phyloP scores from a whole-genome alignment of 2,329 filamentous ascomycete species.

The Talaromyces sp. region DNA sequence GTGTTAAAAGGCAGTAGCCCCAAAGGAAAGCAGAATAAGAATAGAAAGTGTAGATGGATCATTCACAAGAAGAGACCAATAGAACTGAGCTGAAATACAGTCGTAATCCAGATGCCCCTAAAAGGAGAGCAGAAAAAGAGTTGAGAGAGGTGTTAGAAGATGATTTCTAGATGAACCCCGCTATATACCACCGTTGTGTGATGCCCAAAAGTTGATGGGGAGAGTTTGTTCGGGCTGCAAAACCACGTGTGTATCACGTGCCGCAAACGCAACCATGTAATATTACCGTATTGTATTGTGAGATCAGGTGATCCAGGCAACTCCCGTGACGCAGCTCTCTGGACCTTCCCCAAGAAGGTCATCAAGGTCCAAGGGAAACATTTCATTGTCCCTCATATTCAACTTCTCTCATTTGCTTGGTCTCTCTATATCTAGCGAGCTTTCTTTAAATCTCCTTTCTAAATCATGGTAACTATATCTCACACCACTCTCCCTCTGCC shows the following conservation, averaged over 20 bases:
- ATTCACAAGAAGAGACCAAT: too few species aligned
- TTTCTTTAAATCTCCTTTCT: background rate
- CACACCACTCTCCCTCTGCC: background rate
- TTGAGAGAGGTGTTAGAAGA: background rate
- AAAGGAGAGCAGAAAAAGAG: background rate
- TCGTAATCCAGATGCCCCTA: too few species aligned
- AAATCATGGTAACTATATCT: slow-evolving; percentile 21
- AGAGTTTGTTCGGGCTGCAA: slow-evolving; percentile 5
- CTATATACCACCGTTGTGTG: background rate
- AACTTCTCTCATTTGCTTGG: background rate
- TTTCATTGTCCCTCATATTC: slow-evolving; percentile 13
- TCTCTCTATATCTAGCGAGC: background rate
- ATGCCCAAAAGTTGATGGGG: slow-evolving; percentile 4
- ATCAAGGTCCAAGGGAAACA: slow-evolving; percentile 12
- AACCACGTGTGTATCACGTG: background rate
- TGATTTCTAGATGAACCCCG: too few species aligned
- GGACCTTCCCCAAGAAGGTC: slow-evolving; percentile 16
- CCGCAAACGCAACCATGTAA: too few species aligned
- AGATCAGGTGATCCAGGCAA: slow-evolving; percentile 29
- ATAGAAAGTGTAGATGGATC: too few species aligned
- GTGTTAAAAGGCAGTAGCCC: background rate
- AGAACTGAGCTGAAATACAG: too few species aligned
- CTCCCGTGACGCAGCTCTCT: slow-evolving; percentile 35
- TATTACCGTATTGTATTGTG: background rate
- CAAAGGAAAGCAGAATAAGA: too few species aligned